phyloP scores from a whole-genome alignment of 2,329 filamentous ascomycete genomes.

The Arthrobotrys iridis region DNA sequence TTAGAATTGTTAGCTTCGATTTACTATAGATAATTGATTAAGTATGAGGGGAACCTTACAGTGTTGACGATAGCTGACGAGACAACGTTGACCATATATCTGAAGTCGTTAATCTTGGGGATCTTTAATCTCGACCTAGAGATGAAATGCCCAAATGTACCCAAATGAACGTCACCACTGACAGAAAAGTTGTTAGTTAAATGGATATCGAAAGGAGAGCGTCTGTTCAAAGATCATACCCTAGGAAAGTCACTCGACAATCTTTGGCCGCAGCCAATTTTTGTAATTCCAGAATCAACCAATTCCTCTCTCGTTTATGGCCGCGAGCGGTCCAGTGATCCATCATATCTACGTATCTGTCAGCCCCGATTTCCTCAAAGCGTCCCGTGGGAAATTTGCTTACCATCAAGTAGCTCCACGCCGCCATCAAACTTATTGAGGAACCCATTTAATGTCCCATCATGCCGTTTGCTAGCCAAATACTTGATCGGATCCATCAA shows the following conservation, averaged over 20 bases:
- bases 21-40: slow-evolving; percentile 76
- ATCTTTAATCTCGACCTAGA: slow-evolving; percentile 84
- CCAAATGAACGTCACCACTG: slow-evolving; percentile 92
- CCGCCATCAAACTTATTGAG: slow-evolving; percentile 91
- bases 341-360: slow-evolving; percentile 70
- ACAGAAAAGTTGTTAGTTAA: slow-evolving; percentile 33
- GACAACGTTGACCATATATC: slow-evolving; percentile 96
- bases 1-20: not conserved
- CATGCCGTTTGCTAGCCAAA: slow-evolving; percentile 72
- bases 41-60: slow-evolving; percentile 63
- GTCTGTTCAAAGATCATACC: slow-evolving; percentile 62
- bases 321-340: slow-evolving; percentile 98
- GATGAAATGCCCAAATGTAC: slow-evolving; percentile 92
- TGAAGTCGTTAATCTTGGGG: slow-evolving; percentile 87
- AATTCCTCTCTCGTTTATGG: slow-evolving; percentile 88
- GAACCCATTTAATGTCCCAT: slow-evolving; percentile 78
- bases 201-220: not conserved
- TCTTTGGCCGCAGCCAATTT: slow-evolving; percentile 93
- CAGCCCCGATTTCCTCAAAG: not conserved
- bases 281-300: slow-evolving; percentile 79
- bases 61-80: slow-evolving; percentile 94
- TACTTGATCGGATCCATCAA: slow-evolving; percentile 90
- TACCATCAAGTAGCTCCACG: slow-evolving; percentile 83
- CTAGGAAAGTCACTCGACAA: slow-evolving; percentile 87
- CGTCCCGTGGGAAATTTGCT: not conserved